Evolutionary conservation across 2,329 filamentous ascomycete species (phyloP), one percentile per base, ranked within the genome.

Genomic region (Diaporthe vaccinii): DNA sequence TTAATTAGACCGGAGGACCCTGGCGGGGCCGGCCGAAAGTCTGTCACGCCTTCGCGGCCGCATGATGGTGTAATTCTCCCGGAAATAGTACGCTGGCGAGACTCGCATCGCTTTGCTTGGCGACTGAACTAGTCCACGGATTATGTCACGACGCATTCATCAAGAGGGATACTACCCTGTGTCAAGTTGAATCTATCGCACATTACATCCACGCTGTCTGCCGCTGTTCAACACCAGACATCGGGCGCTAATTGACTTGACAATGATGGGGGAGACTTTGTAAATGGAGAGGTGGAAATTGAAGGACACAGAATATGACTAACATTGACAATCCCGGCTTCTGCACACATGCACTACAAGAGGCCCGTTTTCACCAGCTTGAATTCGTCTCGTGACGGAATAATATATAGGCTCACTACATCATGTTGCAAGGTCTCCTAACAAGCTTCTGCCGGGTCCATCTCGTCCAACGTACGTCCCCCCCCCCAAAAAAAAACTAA

Each of bases 1-100:
- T 41, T 34, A 15, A 55, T 31, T 31, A 39, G 34, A 49, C 65
- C 65, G 46, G 46, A 69, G 14, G 49, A 41, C 34, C 34, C 20
- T 39, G 49, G 34, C 65, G 65, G 65, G 65, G 65, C 65, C 65
- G 65, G 65, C 65, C 49, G 65, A 39, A 25, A 39, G 31, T 53
- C 62, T 51, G 62, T 51, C 46, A 39, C 62, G 46, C 62, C 62
- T 53, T 68, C 9, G 15, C 15, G 14, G 62, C n/a, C 39, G 34
- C 34, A 5, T 34, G 31, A 68, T 68, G 62, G 65, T 68, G 65
- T 53, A 41, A 68, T 39, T 41, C 65, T 20, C 49, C 46, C 22
- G n/a, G 12, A 53, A 15, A 3, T 15, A 41, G 36, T 61, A 17
- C 55, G n/a, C 36, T 39, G 36, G 15, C 39, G 6, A 62, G 59